phyloP scores from a whole-genome alignment of 441 rosid genomes.

The Sinapis alba region DNA sequence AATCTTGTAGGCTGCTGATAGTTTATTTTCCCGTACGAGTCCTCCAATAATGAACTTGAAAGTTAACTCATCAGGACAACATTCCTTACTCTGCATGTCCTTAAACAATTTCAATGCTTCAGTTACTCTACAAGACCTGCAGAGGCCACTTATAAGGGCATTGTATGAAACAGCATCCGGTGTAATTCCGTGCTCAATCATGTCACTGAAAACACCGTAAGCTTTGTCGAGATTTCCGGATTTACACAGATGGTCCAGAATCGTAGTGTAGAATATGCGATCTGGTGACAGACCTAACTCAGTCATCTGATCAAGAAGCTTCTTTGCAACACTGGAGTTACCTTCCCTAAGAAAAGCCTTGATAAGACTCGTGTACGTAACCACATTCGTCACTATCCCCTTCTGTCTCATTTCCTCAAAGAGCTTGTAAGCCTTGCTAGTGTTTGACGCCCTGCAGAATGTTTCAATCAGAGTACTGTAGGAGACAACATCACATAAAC shows the following conservation, averaged over 20 bases:
- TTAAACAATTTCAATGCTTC: slow-evolving; percentile 68
- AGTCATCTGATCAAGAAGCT: slow-evolving; percentile 73
- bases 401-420: slow-evolving; percentile 71
- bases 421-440: slow-evolving; percentile 59
- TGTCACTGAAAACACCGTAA: slow-evolving; percentile 59
- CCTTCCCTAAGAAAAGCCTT: slow-evolving; percentile 68
- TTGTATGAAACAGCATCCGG: slow-evolving; percentile 84
- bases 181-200: slow-evolving; percentile 67
- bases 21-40: slow-evolving; percentile 63
- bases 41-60: slow-evolving; percentile 82
- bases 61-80: slow-evolving; percentile 77
- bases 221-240: slow-evolving; percentile 72
- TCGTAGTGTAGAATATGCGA: slow-evolving; percentile 71
- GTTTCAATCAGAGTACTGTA: slow-evolving; percentile 77
- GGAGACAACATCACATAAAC: slow-evolving; percentile 75
- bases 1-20: slow-evolving; percentile 64
- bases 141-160: slow-evolving; percentile 78
- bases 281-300: slow-evolving; percentile 64
- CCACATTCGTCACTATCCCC: slow-evolving; percentile 71
- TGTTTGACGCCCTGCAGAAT: slow-evolving; percentile 52
- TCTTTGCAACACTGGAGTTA: slow-evolving; percentile 58
- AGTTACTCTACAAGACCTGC: slow-evolving; percentile 59
- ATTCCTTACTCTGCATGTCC: slow-evolving; percentile 71
- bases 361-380: slow-evolving; percentile 76
- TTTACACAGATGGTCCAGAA: slow-evolving; percentile 79